phyloP scores from a whole-genome alignment of 2,329 filamentous ascomycete genomes.

The Fusarium nematophilum region DNA sequence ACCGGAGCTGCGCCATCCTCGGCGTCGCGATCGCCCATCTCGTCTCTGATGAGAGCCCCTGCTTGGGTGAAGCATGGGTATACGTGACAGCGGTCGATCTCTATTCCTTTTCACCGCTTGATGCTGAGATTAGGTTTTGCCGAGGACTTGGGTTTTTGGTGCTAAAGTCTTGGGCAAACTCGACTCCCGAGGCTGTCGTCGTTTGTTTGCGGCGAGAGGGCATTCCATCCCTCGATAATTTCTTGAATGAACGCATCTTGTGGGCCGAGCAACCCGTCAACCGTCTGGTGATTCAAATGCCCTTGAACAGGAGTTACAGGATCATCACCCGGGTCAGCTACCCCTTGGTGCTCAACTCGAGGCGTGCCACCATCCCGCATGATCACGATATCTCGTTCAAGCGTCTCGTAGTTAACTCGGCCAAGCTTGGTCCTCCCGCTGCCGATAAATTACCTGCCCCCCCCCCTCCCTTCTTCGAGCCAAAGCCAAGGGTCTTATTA shows the following conservation, averaged over 20 bases:
- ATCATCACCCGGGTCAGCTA: background rate
- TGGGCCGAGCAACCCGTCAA: background rate
- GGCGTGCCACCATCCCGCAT: constrained; percentile 1
- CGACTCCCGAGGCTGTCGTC: background rate
- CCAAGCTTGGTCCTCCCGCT: background rate
- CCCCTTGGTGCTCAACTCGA: background rate
- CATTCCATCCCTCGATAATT: background rate
- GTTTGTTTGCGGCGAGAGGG: constrained; percentile 8
- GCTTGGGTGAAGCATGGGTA: background rate
- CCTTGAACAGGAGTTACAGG: background rate
- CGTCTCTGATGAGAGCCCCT: background rate
- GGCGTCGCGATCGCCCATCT: constrained; percentile 5
- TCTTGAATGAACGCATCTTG: too few species aligned
- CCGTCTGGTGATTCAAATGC: background rate
- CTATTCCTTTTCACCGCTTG: background rate
- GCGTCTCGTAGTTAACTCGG: background rate
- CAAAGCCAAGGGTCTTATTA: background rate
- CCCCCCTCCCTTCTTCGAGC: too few species aligned
- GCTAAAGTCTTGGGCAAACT: background rate
- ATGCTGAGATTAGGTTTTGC: background rate
- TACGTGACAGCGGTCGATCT: background rate
- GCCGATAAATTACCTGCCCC: constrained; percentile 3
- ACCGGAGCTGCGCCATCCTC: constrained; percentile 20
- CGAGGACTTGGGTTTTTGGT: background rate
- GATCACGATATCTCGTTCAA: constrained; percentile 2